phyloP scores from a whole-genome alignment of 108 stramenopile genomes.

The Pseudonitzschia delicatissima region DNA sequence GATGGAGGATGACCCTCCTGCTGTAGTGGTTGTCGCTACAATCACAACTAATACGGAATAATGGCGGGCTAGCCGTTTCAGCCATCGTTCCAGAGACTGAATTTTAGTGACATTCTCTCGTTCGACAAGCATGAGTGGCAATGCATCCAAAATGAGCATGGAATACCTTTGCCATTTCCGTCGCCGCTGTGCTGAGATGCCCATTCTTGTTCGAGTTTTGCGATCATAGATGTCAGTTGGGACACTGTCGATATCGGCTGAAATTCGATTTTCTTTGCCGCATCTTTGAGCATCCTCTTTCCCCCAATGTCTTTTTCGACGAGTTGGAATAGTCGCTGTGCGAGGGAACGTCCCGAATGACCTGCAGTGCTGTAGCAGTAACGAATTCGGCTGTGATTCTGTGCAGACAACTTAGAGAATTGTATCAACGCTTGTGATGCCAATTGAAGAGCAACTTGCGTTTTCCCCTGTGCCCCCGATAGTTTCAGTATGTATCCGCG shows the following conservation, averaged over 20 bases:
- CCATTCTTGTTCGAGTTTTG: constrained; percentile 14
- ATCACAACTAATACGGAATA: constrained; percentile 1
- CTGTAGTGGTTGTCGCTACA: background rate
- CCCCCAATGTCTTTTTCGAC: background rate
- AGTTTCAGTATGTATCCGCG: constrained; percentile 3
- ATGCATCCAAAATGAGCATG: constrained; percentile 11
- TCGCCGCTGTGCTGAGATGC: background rate
- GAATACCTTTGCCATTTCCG: background rate
- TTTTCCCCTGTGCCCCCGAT: constrained; percentile 11
- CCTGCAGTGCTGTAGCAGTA: constrained; percentile 18
- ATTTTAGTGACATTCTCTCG: background rate
- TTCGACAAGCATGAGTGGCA: background rate
- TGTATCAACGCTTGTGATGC: constrained; percentile 9
- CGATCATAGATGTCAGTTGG: background rate
- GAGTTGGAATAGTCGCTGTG: background rate
- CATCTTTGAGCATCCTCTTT: background rate
- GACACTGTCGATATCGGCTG: constrained; percentile 3
- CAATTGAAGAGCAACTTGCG: constrained; percentile 17
- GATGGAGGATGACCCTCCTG: background rate
- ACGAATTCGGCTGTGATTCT: background rate
- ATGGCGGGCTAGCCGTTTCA: constrained; percentile 14
- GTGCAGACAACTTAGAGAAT: background rate
- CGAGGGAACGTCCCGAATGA: constrained; percentile 2
- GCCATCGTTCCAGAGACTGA: constrained; percentile 9
- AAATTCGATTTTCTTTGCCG: constrained; percentile 5